Base-by-base conservation (phyloP, 768 basidiomycete species). In the Tylopilus subfusipes region DNA sequence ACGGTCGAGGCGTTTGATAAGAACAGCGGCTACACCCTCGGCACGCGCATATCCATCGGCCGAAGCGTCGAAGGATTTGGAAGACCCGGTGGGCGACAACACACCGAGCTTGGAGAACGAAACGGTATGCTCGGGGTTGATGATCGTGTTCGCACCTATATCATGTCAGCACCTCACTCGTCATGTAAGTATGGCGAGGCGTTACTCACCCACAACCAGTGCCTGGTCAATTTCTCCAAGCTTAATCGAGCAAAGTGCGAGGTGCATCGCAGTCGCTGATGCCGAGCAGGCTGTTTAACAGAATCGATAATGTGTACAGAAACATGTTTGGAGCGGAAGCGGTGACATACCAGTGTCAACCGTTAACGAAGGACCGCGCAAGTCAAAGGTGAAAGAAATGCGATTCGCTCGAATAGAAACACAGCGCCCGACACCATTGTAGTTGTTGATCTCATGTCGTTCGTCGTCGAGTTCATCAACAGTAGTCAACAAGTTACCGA, bases 341-440 rank as follows among this genome's bases (percentile, higher is more conserved):
- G 12, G 12, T 14, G 2, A 42, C 54, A 1, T 34, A 68, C 66
- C 65, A 2, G 63, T 62, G 54, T 82, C 80, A 0, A 75, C 59
- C 6, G 79, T 76, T 31, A 81, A 54, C 5, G 81, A 82, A 13
- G 81, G 81, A 13, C 80, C 80, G 1, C 64, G 70, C 19, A 75
- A 53, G 47, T 75, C 72, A 42, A 73, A 65, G 0, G 64, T 63
- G 55, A 68, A 75, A 18, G 70, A 70, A n/a, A 73, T 61, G 34
- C 68, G 61, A 55, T 73, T 71, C 13, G 66, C 66, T 11, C 62
- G 63, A 40, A 65, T 65, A 16, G 68, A 70, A 19, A 68, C 57
- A 54, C 63, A 64, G n/a, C 69, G 68, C 29, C 68, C 67, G 42
- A 69, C 57, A 39, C 67, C 67, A 24, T 61, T 66, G 53, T 66